Evolutionary conservation across 441 rosid species (phyloP).

Genomic region (Isatis lusitanica): DNA sequence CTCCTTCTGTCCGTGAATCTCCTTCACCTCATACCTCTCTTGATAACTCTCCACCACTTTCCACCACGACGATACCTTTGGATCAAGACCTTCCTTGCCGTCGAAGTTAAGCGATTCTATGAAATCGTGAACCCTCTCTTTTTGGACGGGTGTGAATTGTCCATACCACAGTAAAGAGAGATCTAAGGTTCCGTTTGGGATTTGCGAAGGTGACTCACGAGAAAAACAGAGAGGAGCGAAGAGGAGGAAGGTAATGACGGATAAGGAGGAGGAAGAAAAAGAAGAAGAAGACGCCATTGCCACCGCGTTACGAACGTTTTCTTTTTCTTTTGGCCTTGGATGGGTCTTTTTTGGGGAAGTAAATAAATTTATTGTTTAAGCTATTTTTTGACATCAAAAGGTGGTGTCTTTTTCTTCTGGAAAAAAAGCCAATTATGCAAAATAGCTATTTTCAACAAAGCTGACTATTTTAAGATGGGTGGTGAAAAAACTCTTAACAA

Average conservation of each 20-base stretch:
- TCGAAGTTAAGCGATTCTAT: slow-evolving; percentile 49
- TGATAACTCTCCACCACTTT: slow-evolving; percentile 55
- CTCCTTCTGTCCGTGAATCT: slow-evolving; percentile 20
- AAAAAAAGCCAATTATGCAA: slow-evolving; percentile 16
- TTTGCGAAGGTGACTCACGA: slow-evolving; percentile 7
- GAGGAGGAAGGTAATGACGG: slow-evolving; percentile 27
- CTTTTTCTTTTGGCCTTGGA: slow-evolving; percentile 4
- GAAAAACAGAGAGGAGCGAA: slow-evolving; percentile 26
- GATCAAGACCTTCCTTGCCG: slow-evolving; percentile 34
- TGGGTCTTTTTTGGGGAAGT: neutral
- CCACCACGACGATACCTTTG: slow-evolving; percentile 68
- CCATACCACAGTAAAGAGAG: slow-evolving; percentile 69
- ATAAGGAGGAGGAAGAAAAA: slow-evolving; percentile 20
- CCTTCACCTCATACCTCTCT: slow-evolving; percentile 14
- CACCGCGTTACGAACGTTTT: neutral
- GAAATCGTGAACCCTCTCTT: slow-evolving; percentile 46
- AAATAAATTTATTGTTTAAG: slow-evolving; percentile 15
- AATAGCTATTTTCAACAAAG: slow-evolving; percentile 27
- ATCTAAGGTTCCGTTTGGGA: slow-evolving; percentile 43
- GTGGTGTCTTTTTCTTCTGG: slow-evolving; percentile 2
- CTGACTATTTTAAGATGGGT: slow-evolving; percentile 31
- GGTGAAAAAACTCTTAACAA: slow-evolving; percentile 10
- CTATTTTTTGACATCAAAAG: slow-evolving; percentile 25
- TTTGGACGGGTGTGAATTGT: slow-evolving; percentile 42
- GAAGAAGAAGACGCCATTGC: slow-evolving; percentile 28